Evolutionary conservation across 2,329 filamentous ascomycete species (phyloP), one percentile per base, ranked within the genome.

Genomic region (Chrysoporthe austroafricana): DNA sequence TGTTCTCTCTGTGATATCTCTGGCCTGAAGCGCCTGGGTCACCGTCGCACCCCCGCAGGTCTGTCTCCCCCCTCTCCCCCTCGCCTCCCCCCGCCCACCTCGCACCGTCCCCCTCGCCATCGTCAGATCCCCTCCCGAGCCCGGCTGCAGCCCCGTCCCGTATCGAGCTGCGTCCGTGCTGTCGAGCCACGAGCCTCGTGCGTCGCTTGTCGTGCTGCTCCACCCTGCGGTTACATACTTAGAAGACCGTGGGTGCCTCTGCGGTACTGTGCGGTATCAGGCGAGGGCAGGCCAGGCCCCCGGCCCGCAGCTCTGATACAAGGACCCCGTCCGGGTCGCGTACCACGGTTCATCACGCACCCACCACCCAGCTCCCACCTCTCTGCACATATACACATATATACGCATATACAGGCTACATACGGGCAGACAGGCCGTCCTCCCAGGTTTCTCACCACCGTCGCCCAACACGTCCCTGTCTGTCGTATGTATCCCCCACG

Each of bases 271-370:
- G 4, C 26, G 34, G 54, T 57, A 42, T 43, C 58, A 61, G 42
- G 18, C n/a, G 39, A 48, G 42, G 18, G 43, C n/a, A 14, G 21
- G n/a, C 3, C 16, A 34, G 16, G 13, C 6, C 59, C 61, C 21
- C 50, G 61, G 61, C 62, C 62, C 62, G 62, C 62, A 64, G 52
- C 62, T 34, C 62, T 63, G 62, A 56, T 63, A 63, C 62, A 63
- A 56, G 62, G 21, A 18, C 62, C 50, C 62, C 16, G 48, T 54
- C 56, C 48, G 36, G 44, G 21, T 42, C 62, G 50, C 39, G 62
- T 39, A 57, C 36, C 56, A 58, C 56, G 56, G 34, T 26, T 54
- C 50, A 57, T 11, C 54, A n/a, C 54, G 34, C 54, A 18, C 54
- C 52, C 34, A 57, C 52, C 52, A 32, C 11, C 48, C 48, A n/a